A percentile compares a stretch with the other conserved stretches of the same genome.
These are phyloP conservation scores for Yamadazyma laniorum DNA, from an alignment of 805 yeast genomes.

Conservation along the genomic window DNA sequence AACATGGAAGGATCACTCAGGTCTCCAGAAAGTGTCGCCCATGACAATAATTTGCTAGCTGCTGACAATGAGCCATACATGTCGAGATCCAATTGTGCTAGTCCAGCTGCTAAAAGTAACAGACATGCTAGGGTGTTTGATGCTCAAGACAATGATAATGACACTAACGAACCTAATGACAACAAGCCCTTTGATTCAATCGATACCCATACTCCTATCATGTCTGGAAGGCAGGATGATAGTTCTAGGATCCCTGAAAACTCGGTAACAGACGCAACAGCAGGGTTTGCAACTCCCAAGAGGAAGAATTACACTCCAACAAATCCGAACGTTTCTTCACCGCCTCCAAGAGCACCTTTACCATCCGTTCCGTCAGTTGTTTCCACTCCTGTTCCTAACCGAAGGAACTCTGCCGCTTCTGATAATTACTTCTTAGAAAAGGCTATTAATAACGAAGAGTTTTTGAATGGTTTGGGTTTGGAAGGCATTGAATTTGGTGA, in stretches of 20 bases:
- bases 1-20: constrained; percentile 21
- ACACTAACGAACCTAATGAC: constrained; percentile 7
- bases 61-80: constrained; percentile 7
- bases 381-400: constrained; percentile 11
- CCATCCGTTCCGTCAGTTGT: constrained; percentile 15
- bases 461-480: constrained; percentile 38
- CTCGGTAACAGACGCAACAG: constrained; percentile 9
- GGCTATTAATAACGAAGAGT: constrained; percentile 18
- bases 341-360: constrained; percentile 38
- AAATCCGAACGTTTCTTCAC: constrained; percentile 23
- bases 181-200: too few relatives aligned
- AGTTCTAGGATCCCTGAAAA: too few relatives aligned
- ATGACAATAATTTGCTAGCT: constrained; percentile 6
- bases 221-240: too few relatives aligned
- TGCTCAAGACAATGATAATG: constrained; percentile 22
- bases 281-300: constrained; percentile 17
- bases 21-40: constrained; percentile 9
- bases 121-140: constrained; percentile 47
- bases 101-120: constrained; percentile 43
- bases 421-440: constrained; percentile 13
- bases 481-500: constrained; percentile 33
- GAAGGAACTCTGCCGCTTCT: constrained; percentile 3
- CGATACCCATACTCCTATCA: constrained; percentile 1
- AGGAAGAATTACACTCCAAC: constrained; percentile 7
- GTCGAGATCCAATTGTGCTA: constrained; percentile 29